Evolutionary conservation across 352 stramenopile species (phyloP), one percentile per base, ranked within the genome.

Genomic region (Globisporangium nagaii): DNA sequence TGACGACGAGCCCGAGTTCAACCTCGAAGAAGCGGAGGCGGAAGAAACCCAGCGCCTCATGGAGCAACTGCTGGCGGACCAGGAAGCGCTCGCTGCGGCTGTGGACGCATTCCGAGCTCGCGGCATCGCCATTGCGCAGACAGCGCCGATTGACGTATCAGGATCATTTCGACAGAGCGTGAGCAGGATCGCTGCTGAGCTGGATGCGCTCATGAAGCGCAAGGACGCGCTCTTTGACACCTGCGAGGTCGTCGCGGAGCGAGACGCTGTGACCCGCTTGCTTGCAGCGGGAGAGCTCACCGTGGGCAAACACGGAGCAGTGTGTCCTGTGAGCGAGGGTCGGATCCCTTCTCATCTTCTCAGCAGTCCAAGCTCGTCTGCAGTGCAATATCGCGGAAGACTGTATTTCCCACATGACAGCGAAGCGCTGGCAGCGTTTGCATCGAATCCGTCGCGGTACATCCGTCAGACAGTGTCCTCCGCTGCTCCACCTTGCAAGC

Each of bases 361-460:
- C n/a, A n/a, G n/a, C n/a, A n/a, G n/a, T n/a, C n/a, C n/a, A n/a
- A n/a, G n/a, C n/a, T n/a, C n/a, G n/a, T n/a, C n/a, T n/a, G n/a
- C n/a, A n/a, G 35, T 74, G 7, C 5, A 48, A 34, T 72, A 84
- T 44, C 72, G 74, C n/a, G 55, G 65, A 4, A 70, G 83, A 3
- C 43, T 88, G 32, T 91, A 91, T 53, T 91, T 91, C 35, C 70
- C 73, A 28, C 20, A 42, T 35, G 73, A 59, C 7, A 30, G 20
- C 8, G 53, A 73, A 11, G 61, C 58, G 0, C 35, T 57, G 4
- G 25, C 52, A 19, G 35, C 58, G 15, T 75, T 69, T 30, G 36
- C 58, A 32, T 22, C 36, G 0, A 50, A 56, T 12, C 68, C 71
- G 7, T 65, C 63, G 17, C 42, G 28, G 19, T 65, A 48, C 32